Conservation (phyloP, 257 asterid genomes). For the Solanum virginianum region DNA sequence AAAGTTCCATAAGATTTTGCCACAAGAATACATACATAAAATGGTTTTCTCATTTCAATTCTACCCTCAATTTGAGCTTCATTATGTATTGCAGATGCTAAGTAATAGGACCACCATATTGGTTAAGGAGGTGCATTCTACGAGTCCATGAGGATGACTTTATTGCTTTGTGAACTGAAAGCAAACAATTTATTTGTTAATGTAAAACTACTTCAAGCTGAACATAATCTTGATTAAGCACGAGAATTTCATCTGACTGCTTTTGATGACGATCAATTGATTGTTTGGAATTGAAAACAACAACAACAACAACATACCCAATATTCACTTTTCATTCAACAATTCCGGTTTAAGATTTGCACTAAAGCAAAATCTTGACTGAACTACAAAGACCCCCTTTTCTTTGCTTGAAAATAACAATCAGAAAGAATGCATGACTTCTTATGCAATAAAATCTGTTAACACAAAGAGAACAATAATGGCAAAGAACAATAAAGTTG, state of each 20-base stretch:
- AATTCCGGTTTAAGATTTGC: background rate
- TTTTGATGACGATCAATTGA: background rate
- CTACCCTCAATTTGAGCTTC: background rate
- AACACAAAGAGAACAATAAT: background rate
- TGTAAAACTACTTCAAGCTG: background rate
- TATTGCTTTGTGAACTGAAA: background rate
- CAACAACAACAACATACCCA: no score
- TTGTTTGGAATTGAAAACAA: background rate
- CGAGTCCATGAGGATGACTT: background rate
- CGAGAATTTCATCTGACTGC: background rate
- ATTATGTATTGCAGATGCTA: background rate
- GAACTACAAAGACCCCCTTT: background rate
- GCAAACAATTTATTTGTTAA: background rate
- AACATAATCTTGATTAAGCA: background rate
- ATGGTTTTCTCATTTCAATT: background rate
- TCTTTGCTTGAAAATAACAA: background rate
- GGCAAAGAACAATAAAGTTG: background rate
- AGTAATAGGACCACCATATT: background rate
- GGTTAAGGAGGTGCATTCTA: background rate
- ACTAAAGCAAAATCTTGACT: background rate
- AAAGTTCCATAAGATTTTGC: background rate
- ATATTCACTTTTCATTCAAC: background rate
- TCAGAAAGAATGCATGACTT: background rate
- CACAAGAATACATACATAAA: background rate
- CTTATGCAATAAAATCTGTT: background rate